phyloP scores from a whole-genome alignment of 495 filamentous ascomycete species.

The Amniculicola lignicola region DNA sequence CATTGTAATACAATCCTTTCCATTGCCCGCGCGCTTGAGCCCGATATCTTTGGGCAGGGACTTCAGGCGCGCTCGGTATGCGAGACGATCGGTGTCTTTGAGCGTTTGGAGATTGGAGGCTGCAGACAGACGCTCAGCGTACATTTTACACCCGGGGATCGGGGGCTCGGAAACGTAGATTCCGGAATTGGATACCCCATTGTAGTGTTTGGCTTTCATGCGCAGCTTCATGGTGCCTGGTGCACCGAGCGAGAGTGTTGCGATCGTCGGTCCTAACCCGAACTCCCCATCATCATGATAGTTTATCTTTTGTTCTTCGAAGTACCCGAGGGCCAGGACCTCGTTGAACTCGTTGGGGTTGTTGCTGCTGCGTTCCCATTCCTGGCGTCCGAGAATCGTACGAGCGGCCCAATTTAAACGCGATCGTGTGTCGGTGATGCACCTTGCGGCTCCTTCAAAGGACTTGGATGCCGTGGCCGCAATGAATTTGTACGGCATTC shows the following conservation, averaged over 20 bases:
- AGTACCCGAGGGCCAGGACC: slow-evolving; percentile 69
- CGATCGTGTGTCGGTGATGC: slow-evolving; percentile 56
- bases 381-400: slow-evolving; percentile 39
- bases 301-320: slow-evolving; percentile 51
- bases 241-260: slow-evolving; percentile 70
- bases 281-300: slow-evolving; percentile 84
- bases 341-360: slow-evolving; percentile 64
- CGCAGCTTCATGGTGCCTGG: slow-evolving; percentile 66
- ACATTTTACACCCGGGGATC: slow-evolving; percentile 44
- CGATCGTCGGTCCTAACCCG: slow-evolving; percentile 70
- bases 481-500: slow-evolving; percentile 79
- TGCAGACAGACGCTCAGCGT: slow-evolving; percentile 38
- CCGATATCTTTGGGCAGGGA: slow-evolving; percentile 34
- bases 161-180: slow-evolving; percentile 33
- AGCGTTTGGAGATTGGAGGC: slow-evolving; percentile 34
- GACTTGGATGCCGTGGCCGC: slow-evolving; percentile 61
- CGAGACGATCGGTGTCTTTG: slow-evolving; percentile 33
- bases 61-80: slow-evolving; percentile 36
- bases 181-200: slow-evolving; percentile 41
- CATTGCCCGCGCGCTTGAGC: slow-evolving; percentile 36
- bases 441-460: slow-evolving; percentile 59
- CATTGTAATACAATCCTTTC: slow-evolving; percentile 37
- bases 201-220: slow-evolving; percentile 59
- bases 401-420: slow-evolving; percentile 65
- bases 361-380: no score